Conservation (phyloP, 805 yeast genomes). For the Candida ortonii region DNA sequence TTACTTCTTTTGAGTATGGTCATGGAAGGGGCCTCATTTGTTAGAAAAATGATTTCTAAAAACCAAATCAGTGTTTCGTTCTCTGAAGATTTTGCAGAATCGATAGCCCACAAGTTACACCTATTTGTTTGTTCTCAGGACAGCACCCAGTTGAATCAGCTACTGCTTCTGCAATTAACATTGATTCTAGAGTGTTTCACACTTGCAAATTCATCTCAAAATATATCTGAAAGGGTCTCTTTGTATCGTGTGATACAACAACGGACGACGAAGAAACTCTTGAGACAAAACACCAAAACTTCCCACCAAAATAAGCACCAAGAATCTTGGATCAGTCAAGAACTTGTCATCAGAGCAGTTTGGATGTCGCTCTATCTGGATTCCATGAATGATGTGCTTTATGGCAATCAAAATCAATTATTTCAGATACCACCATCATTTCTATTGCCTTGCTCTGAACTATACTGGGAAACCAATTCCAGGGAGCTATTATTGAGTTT, state of each 20-base stretch:
- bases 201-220: conserved; percentile 40
- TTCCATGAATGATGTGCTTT: conserved; percentile 65
- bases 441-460: conserved; percentile 55
- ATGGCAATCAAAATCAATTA: conserved; percentile 57
- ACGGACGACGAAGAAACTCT: conserved; percentile 40
- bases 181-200: conserved; percentile 45
- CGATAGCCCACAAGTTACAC: conserved; percentile 40
- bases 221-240: conserved; percentile 47
- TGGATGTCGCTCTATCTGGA: conserved; percentile 72
- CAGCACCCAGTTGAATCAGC: conserved; percentile 39
- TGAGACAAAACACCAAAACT: conserved; percentile 21
- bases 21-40: conserved; percentile 44
- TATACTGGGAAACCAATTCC: conserved; percentile 32
- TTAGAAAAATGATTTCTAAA: conserved; percentile 5
- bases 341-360: conserved; percentile 66
- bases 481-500: background rate
- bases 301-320: conserved; percentile 26
- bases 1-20: conserved; percentile 53
- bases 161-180: conserved; percentile 47
- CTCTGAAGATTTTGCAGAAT: conserved; percentile 31
- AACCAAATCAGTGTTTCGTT: conserved; percentile 2
- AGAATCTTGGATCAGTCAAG: conserved; percentile 69
- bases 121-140: conserved; percentile 40
- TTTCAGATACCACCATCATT: conserved; percentile 49
- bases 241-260: conserved; percentile 50